These are phyloP conservation scores for Combretum micranthum DNA, from an alignment of 345 rosid genomes.

Conservation along the genomic window DNA sequence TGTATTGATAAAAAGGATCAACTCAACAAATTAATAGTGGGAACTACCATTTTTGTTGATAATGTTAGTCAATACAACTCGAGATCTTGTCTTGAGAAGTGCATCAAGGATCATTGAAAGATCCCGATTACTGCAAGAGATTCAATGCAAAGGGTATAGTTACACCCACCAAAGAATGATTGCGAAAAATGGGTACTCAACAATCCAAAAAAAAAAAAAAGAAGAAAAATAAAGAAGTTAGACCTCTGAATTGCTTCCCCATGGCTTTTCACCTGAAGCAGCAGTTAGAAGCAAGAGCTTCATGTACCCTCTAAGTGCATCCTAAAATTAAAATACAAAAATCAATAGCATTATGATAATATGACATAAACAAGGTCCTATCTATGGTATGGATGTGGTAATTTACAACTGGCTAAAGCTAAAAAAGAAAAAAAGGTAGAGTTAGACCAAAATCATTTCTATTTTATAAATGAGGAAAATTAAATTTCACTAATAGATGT, in stretches of 20 bases:
- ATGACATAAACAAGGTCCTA: neutral
- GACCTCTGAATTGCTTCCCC: conserved; percentile 98
- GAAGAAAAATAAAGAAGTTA: no score
- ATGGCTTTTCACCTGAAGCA: conserved; percentile 76
- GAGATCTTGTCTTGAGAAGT: conserved; percentile 88
- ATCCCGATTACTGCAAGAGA: conserved; percentile 79
- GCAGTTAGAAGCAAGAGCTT: conserved; percentile 96
- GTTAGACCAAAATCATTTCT: no score
- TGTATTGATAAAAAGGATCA: no score
- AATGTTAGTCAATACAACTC: conserved; percentile 64
- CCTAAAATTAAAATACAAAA: conserved; percentile 43
- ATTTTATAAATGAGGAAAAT: no score
- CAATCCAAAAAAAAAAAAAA: conserved; percentile 4
- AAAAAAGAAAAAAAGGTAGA: no score
- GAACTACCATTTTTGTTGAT: conserved; percentile 79
- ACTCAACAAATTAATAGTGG: neutral
- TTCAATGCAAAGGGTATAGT: neutral
- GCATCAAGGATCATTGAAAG: conserved; percentile 99
- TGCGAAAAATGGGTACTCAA: conserved; percentile 4
- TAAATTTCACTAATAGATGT: no score
- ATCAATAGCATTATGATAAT: conserved; percentile 13
- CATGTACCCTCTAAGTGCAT: conserved; percentile 84
- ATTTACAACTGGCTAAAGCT: no score
- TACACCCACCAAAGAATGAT: conserved; percentile 13
- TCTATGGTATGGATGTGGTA: no score